A percentile compares a stretch with the other conserved stretches of the same genome.
These are phyloP conservation scores for Ilex aquifolium DNA, from an alignment of 257 asterid species.

Conservation along the genomic window DNA sequence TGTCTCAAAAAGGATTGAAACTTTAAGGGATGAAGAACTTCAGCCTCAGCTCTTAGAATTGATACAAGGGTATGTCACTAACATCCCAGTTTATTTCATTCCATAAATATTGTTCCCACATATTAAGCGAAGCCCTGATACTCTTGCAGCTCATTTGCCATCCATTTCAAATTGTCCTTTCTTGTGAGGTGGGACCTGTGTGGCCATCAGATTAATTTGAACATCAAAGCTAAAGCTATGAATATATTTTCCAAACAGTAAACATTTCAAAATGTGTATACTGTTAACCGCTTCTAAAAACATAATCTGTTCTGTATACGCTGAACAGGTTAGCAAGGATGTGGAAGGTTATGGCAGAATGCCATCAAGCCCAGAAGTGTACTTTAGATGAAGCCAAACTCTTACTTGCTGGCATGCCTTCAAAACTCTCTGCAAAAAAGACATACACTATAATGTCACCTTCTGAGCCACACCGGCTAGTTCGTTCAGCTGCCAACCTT, in stretches of 20 bases:
- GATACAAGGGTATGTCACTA: slow-evolving; percentile 63
- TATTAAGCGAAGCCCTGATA: too few relatives aligned
- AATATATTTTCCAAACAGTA: too few relatives aligned
- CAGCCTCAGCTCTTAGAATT: slow-evolving; percentile 83
- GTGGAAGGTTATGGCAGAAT: slow-evolving; percentile 97
- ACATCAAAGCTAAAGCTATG: too few relatives aligned
- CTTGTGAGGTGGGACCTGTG: too few relatives aligned
- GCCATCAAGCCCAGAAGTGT: slow-evolving; percentile 77
- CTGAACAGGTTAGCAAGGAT: slow-evolving; percentile 62
- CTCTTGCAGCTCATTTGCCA: too few relatives aligned
- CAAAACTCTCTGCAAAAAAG: slow-evolving; percentile 36
- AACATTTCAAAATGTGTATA: too few relatives aligned
- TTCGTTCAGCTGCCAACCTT: slow-evolving; percentile 76
- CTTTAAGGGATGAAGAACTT: slow-evolving; percentile 77
- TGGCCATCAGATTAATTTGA: too few relatives aligned
- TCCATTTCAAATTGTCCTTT: too few relatives aligned
- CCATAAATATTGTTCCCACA: too few relatives aligned
- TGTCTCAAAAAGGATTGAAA: slow-evolving; percentile 82
- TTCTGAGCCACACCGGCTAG: slow-evolving; percentile 73
- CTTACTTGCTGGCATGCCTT: slow-evolving; percentile 71
- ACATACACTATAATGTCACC: slow-evolving; percentile 76
- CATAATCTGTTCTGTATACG: too few relatives aligned
- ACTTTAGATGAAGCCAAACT: slow-evolving; percentile 92
- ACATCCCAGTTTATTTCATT: neutral
- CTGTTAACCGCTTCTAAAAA: too few relatives aligned